Evolutionary conservation across 371 early-diverging fungal species (phyloP).

Genomic region (Haplosporangium sp.): DNA sequence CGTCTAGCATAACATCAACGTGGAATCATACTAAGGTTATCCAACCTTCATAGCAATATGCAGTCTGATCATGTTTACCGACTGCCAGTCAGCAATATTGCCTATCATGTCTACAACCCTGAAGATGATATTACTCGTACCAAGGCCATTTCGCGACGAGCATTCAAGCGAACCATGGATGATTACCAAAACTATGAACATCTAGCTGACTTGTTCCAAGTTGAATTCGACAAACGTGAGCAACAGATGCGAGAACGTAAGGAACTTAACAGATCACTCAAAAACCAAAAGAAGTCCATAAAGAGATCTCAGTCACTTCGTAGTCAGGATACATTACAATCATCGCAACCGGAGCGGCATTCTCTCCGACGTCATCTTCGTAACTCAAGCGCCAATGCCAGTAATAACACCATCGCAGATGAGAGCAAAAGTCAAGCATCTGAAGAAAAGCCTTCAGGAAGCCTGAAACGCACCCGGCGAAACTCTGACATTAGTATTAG

Average conservation of each 20-base stretch:
- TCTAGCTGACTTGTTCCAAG: constrained; percentile 44
- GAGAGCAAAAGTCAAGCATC: background rate
- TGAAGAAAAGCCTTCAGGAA: constrained; percentile 7
- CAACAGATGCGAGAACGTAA: constrained; percentile 27
- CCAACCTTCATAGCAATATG: constrained; percentile 13
- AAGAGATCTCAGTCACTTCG: constrained; percentile 25
- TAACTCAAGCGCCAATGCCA: background rate
- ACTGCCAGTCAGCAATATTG: constrained; percentile 47
- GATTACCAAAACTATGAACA: constrained; percentile 40
- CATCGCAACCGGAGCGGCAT: constrained; percentile 20
- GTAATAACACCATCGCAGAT: background rate
- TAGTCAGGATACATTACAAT: constrained; percentile 24
- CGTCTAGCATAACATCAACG: background rate
- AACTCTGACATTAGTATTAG: constrained; percentile 45
- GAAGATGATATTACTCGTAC: constrained; percentile 32
- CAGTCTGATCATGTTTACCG: constrained; percentile 33
- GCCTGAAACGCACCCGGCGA: constrained; percentile 32
- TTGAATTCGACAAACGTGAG: constrained; percentile 42
- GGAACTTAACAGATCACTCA: constrained; percentile 36
- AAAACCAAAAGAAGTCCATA: constrained; percentile 24
- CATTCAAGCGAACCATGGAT: constrained; percentile 48
- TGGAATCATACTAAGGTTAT: background rate
- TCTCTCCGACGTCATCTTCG: constrained; percentile 16
- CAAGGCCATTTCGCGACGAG: constrained; percentile 34
- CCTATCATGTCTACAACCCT: constrained; percentile 47